Conservation (phyloP, 2,329 filamentous ascomycete species). For the Knufia fluminis region DNA sequence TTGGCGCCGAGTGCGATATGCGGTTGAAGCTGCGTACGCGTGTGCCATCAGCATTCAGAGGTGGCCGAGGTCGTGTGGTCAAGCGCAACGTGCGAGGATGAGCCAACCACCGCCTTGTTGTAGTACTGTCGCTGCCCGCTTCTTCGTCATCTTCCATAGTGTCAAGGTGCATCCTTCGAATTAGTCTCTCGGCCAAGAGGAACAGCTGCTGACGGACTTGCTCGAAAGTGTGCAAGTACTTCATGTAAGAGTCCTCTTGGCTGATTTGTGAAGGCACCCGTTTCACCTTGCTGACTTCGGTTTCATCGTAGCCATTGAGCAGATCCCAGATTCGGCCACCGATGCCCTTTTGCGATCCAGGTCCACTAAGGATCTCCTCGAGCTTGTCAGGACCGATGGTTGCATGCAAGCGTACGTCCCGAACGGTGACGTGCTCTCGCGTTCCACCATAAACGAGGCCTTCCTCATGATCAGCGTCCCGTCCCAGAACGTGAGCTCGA, state of each 20-base stretch:
- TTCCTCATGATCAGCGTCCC: constrained; percentile 34
- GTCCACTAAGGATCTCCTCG: constrained; percentile 59
- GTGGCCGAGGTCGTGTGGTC: constrained; percentile 58
- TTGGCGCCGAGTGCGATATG: constrained; percentile 62
- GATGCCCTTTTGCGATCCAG: constrained; percentile 62
- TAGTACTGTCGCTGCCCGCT: neutral
- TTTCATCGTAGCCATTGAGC: constrained; percentile 69
- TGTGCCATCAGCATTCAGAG: constrained; percentile 44
- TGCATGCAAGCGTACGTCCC: constrained; percentile 54
- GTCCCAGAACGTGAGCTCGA: constrained; percentile 50
- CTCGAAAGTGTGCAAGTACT: constrained; percentile 51
- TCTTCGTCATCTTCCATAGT: constrained; percentile 48
- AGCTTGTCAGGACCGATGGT: constrained; percentile 56
- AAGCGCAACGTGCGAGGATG: constrained; percentile 73
- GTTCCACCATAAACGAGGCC: constrained; percentile 42
- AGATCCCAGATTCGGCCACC: constrained; percentile 66
- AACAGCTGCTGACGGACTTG: constrained; percentile 59
- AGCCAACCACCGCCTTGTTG: constrained; percentile 56
- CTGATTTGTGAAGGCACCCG: constrained; percentile 78
- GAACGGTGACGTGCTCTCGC: constrained; percentile 53
- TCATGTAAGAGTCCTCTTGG: constrained; percentile 84
- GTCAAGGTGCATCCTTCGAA: constrained; percentile 71
- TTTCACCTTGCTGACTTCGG: constrained; percentile 61
- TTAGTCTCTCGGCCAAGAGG: constrained; percentile 59
- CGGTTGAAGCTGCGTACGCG: constrained; percentile 55